These are phyloP conservation scores for Mycena albidolilacea DNA, from an alignment of 768 basidiomycete species.

Conservation along the genomic window DNA sequence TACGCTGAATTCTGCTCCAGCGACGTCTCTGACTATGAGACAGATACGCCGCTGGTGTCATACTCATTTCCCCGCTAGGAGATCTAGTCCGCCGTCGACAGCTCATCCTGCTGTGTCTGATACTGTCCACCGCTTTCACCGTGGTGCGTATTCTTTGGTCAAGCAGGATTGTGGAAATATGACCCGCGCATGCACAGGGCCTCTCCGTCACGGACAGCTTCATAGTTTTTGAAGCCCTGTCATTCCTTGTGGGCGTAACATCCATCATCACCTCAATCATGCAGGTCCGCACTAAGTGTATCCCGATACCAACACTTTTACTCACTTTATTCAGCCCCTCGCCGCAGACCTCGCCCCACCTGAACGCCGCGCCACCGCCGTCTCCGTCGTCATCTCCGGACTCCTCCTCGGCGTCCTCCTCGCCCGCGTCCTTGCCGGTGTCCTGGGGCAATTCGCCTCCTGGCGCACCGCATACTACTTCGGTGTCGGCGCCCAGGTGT, in stretches of 20 bases:
- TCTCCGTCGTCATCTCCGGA: constrained; percentile 80
- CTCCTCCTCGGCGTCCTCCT: constrained; percentile 81
- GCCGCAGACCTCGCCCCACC: constrained; percentile 89
- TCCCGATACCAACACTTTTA: too few relatives aligned
- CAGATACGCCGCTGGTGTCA: constrained; percentile 80
- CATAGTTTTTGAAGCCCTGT: constrained; percentile 73
- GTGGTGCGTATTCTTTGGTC: constrained; percentile 50
- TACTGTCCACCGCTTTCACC: constrained; percentile 69
- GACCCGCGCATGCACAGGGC: constrained; percentile 50
- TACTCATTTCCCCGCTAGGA: constrained; percentile 86
- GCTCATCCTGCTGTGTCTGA: constrained; percentile 73
- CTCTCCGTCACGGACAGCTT: constrained; percentile 74
- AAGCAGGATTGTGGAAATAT: neutral
- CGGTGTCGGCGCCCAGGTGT: constrained; percentile 76
- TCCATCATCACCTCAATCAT: constrained; percentile 85
- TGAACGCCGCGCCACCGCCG: constrained; percentile 77
- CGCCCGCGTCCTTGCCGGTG: constrained; percentile 81
- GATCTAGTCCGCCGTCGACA: constrained; percentile 86
- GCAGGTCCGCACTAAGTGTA: constrained; percentile 39
- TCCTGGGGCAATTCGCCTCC: constrained; percentile 78
- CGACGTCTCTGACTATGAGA: neutral
- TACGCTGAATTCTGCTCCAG: neutral
- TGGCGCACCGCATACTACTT: constrained; percentile 87
- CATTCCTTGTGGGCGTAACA: constrained; percentile 77
- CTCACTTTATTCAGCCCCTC: constrained; percentile 58